Conservation (phyloP, 345 rosid genomes). For the Mercurialis annua region DNA sequence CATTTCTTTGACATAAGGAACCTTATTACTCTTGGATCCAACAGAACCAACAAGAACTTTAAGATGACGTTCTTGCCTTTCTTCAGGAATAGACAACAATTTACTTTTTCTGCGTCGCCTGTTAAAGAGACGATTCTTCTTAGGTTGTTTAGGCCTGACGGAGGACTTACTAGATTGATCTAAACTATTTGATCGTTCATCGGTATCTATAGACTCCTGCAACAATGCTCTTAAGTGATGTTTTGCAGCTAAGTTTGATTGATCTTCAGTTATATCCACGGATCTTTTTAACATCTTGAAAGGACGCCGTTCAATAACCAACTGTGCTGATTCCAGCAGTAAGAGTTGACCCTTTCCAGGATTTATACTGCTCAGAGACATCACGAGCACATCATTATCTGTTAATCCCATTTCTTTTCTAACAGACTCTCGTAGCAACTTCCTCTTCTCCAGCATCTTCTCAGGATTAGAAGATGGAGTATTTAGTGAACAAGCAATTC, state of each 20-base stretch:
- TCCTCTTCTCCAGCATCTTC: conserved; percentile 63
- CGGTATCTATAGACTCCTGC: conserved; percentile 28
- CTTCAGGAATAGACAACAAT: conserved; percentile 27
- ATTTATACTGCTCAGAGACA: conserved; percentile 92
- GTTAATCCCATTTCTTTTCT: conserved; percentile 75
- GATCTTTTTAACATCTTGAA: conserved; percentile 35
- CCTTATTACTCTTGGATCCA: conserved; percentile 96
- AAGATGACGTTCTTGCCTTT: conserved; percentile 38
- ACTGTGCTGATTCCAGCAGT: conserved; percentile 65
- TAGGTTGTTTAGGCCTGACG: conserved; percentile 5
- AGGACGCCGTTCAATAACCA: conserved; percentile 42
- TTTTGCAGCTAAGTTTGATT: conserved; percentile 36
- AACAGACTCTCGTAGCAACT: conserved; percentile 55
- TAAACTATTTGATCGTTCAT: conserved; percentile 19
- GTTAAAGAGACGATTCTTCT: conserved; percentile 26
- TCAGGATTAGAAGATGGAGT: conserved; percentile 55
- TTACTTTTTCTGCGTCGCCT: conserved; percentile 23
- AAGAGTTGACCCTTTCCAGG: conserved; percentile 89
- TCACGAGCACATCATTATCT: conserved; percentile 76
- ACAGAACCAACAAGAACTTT: conserved; percentile 94
- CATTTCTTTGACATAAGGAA: conserved; percentile 70
- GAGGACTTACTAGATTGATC: conserved; percentile 21
- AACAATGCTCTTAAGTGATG: conserved; percentile 68
- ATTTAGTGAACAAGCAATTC: conserved; percentile 66
- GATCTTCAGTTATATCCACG: conserved; percentile 25